Evolutionary conservation across 2,329 filamentous ascomycete species (phyloP).

Genomic region (Rhynchosporium agropyri): DNA sequence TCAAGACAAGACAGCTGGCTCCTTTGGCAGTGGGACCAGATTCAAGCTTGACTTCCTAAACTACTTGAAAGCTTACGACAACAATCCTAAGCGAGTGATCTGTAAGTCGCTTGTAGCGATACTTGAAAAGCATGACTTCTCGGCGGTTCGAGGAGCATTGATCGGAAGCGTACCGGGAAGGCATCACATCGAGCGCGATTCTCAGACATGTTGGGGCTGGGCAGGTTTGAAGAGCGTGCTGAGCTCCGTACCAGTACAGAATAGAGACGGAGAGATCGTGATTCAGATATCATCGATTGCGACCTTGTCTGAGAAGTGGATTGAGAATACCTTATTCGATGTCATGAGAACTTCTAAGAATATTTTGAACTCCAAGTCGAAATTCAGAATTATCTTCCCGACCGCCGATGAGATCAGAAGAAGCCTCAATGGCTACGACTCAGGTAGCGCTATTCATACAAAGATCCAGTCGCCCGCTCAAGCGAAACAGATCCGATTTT

Average conservation of each 20-base stretch:
- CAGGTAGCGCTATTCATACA: conserved; percentile 80
- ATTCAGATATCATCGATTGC: conserved; percentile 80
- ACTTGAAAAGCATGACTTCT: conserved; percentile 69
- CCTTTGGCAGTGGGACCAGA: conserved; percentile 60
- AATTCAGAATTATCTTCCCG: conserved; percentile 77
- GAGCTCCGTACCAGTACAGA: conserved; percentile 52
- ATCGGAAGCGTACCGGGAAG: conserved; percentile 78
- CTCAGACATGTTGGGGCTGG: conserved; percentile 76
- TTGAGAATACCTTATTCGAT: conserved; percentile 65
- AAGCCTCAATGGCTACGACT: conserved; percentile 76
- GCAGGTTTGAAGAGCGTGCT: conserved; percentile 64
- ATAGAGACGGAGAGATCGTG: conserved; percentile 51
- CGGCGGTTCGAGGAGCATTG: conserved; percentile 66
- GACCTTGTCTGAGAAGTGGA: conserved; percentile 74
- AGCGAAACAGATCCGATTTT: conserved; percentile 71
- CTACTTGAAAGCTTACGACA: conserved; percentile 70
- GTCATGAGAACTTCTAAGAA: conserved; percentile 46
- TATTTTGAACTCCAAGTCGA: conserved; percentile 44
- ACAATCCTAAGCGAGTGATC: conserved; percentile 53
- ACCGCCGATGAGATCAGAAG: conserved; percentile 76
- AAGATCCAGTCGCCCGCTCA: conserved; percentile 73
- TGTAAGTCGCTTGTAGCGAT: conserved; percentile 58
- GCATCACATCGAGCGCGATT: conserved; percentile 53
- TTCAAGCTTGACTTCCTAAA: conserved; percentile 77
- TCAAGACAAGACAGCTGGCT: conserved; percentile 24